phyloP scores from a whole-genome alignment of 163 green algal genomes.

The Chlamydomonas reinhardtii region DNA sequence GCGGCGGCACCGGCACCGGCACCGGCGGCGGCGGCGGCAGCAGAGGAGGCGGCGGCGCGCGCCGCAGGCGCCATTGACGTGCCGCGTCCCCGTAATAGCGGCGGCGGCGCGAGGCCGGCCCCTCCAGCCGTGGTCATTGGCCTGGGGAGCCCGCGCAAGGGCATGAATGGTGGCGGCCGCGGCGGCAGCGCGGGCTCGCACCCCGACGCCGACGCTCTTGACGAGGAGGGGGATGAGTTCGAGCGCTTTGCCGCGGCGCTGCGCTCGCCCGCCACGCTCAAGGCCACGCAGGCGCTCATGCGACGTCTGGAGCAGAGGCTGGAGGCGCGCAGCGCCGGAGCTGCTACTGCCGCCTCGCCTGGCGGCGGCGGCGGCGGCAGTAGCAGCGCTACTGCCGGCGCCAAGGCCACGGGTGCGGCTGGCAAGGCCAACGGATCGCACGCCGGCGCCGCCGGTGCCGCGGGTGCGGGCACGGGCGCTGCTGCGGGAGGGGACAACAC shows the following conservation, averaged over 20 bases:
- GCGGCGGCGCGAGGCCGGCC: background rate
- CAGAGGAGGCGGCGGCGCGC: background rate
- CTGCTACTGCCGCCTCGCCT: no score
- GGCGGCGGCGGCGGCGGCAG: background rate
- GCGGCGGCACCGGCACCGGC: background rate
- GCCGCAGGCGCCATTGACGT: constrained; percentile 29
- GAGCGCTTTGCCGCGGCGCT: constrained; percentile 71
- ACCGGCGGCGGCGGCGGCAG: background rate
- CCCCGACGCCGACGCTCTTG: background rate
- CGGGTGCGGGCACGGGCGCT: background rate
- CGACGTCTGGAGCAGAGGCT: constrained; percentile 53
- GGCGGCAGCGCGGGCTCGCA: background rate
- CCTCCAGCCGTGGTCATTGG: constrained; percentile 12
- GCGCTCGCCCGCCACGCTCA: constrained; percentile 60
- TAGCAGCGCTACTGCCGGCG: no score
- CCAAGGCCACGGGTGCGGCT: no score
- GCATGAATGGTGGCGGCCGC: background rate
- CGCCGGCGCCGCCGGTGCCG: background rate
- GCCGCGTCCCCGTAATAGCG: background rate
- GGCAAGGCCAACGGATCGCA: no score
- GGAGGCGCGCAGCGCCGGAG: background rate
- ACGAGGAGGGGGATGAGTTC: constrained; percentile 56
- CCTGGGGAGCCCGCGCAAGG: background rate
- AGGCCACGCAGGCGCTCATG: constrained; percentile 59
- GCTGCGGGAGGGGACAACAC: constrained; percentile 6